A percentile compares a stretch with the other conserved stretches of the same genome.
These are phyloP conservation scores for Penicillium goetzii DNA, from an alignment of 495 filamentous ascomycete species.

Conservation along the genomic window DNA sequence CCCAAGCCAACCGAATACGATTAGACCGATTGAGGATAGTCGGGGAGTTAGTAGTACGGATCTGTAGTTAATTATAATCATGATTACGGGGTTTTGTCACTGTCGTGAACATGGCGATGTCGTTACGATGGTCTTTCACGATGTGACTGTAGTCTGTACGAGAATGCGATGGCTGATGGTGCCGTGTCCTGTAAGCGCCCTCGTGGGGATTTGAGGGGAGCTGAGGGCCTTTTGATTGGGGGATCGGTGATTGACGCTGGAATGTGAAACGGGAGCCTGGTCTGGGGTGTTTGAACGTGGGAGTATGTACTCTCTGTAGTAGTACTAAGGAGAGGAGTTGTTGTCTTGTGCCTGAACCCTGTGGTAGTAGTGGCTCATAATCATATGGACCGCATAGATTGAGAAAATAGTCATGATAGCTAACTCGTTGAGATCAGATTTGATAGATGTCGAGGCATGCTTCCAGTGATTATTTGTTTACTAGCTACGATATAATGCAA, in stretches of 20 bases:
- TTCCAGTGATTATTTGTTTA: neutral
- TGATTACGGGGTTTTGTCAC: conserved; percentile 9
- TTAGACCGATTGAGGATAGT: neutral
- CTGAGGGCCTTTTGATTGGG: neutral
- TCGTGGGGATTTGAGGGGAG: conserved; percentile 6
- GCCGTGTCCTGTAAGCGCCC: conserved; percentile 9
- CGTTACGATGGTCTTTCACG: conserved; percentile 4
- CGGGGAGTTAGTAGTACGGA: no score
- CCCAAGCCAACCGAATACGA: conserved; percentile 9
- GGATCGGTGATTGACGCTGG: neutral
- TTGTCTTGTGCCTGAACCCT: no score
- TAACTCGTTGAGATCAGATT: neutral
- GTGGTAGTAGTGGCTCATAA: no score
- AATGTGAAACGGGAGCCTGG: neutral
- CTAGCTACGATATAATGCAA: neutral
- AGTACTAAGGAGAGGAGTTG: neutral
- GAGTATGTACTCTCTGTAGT: neutral
- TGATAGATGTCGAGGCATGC: neutral
- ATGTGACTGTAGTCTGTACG: neutral
- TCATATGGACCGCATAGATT: neutral
- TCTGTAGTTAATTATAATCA: neutral
- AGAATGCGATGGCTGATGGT: neutral
- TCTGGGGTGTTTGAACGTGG: neutral
- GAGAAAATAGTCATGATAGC: neutral
- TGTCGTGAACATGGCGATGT: neutral